Conservation (phyloP, 148 eudicot genomes). For the Dysphania ambrosioides region DNA sequence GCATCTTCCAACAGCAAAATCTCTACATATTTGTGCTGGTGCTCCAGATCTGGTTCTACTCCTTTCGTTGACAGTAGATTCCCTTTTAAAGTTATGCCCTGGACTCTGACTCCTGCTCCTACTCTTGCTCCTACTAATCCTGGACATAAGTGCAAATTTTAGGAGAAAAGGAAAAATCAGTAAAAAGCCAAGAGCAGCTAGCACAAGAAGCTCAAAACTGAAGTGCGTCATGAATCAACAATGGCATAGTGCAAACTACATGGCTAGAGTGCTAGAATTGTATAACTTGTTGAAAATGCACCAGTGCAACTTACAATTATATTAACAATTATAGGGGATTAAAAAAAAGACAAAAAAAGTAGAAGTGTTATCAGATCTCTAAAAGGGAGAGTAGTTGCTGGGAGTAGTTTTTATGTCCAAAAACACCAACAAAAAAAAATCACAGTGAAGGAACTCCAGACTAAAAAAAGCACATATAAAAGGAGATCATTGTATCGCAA, state of each 20-base stretch:
- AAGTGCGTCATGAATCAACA: neutral
- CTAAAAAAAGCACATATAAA: neutral
- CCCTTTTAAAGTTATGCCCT: slow-evolving; percentile 38
- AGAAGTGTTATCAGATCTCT: neutral
- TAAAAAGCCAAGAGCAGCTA: neutral
- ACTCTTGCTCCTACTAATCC: slow-evolving; percentile 33
- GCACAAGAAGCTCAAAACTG: neutral
- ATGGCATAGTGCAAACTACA: neutral
- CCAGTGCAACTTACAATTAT: neutral
- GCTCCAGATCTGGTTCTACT: slow-evolving; percentile 40
- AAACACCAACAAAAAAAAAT: neutral
- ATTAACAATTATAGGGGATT: neutral
- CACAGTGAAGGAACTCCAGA: neutral
- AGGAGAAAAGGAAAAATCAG: neutral
- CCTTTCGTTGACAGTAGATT: slow-evolving; percentile 37
- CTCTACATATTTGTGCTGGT: slow-evolving; percentile 49
- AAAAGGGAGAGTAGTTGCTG: neutral
- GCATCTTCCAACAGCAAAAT: slow-evolving; percentile 61
- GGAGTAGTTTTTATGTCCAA: neutral
- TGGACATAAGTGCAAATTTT: slow-evolving; percentile 12
- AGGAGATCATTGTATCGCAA: neutral
- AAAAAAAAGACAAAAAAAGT: neutral
- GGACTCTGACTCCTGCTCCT: slow-evolving; percentile 47
- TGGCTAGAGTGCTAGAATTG: neutral
- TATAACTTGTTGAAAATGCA: neutral